Conservation (phyloP, 2,329 filamentous ascomycete species). For the Fusarium tuaranense region DNA sequence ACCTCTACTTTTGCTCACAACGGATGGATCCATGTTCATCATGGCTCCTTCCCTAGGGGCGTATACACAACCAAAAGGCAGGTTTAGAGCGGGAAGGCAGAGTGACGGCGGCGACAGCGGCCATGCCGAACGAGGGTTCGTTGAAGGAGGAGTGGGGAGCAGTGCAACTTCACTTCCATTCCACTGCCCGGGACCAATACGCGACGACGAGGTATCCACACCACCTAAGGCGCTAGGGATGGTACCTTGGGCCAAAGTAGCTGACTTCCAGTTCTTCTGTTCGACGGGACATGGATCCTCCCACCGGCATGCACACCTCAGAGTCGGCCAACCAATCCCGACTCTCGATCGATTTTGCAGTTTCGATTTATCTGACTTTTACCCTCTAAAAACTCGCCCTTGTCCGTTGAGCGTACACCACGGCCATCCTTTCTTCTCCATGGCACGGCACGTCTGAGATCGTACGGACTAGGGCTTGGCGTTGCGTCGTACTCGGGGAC, state of each 20-base stretch:
- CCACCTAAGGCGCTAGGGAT: conserved; percentile 18
- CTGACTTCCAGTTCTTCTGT: not conserved
- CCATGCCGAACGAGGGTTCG: conserved; percentile 38
- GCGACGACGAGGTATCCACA: conserved; percentile 24
- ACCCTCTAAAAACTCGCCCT: conserved; percentile 23
- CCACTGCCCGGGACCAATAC: conserved; percentile 38
- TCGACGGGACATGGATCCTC: conserved; percentile 12
- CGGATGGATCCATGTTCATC: not conserved
- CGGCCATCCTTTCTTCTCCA: conserved; percentile 1
- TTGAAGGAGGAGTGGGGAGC: conserved; percentile 34
- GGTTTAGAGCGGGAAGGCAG: not conserved
- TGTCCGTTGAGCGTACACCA: not conserved
- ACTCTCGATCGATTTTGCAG: conserved; percentile 11
- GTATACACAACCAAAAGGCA: not conserved
- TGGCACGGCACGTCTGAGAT: conserved; percentile 2
- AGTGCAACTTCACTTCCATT: conserved; percentile 18
- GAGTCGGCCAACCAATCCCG: conserved; percentile 24
- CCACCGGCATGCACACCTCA: conserved; percentile 13
- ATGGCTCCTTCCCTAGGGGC: conserved; percentile 8
- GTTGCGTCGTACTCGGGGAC: conserved; percentile 12
- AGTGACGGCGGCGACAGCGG: conserved; percentile 21
- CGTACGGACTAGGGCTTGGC: conserved; percentile 8
- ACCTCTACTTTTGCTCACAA: conserved; percentile 9
- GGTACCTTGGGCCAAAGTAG: conserved; percentile 36
- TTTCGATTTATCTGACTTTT: conserved; percentile 34